A percentile compares a stretch with the other conserved stretches of the same genome.
Conservation (phyloP, 768 basidiomycete species). For the Paxillus rubicundulus region DNA sequence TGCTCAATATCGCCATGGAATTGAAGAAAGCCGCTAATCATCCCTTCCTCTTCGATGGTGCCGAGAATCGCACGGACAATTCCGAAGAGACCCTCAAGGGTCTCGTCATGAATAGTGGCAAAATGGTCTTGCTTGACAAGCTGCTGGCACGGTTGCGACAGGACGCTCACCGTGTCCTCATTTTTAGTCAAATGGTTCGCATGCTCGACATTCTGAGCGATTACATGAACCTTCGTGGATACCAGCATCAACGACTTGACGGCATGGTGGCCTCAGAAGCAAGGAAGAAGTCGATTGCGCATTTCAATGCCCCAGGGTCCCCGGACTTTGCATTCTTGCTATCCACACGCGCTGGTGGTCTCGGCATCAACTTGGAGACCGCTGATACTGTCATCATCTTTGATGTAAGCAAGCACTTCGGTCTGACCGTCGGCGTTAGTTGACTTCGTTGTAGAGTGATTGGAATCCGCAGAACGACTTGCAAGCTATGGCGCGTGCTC, state of each 20-base stretch:
- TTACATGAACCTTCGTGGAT: constrained; percentile 88
- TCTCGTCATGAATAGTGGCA: constrained; percentile 98
- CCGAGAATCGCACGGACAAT: constrained; percentile 62
- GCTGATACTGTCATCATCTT: constrained; percentile 99
- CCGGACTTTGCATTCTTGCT: constrained; percentile 96
- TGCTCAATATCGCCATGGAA: constrained; percentile 99
- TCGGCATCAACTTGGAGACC: constrained; percentile 98
- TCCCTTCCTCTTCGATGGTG: constrained; percentile 96
- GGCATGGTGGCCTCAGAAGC: constrained; percentile 93
- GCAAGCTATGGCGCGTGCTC: constrained; percentile 98
- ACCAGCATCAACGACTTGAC: constrained; percentile 91
- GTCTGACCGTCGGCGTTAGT: neutral
- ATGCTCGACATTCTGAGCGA: constrained; percentile 98
- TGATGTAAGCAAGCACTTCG: constrained; percentile 60
- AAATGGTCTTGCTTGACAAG: constrained; percentile 98
- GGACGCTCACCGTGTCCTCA: constrained; percentile 95
- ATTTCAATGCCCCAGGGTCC: constrained; percentile 92
- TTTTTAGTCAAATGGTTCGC: constrained; percentile 99
- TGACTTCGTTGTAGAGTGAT: constrained; percentile 63
- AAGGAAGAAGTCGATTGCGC: constrained; percentile 93
- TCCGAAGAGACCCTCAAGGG: constrained; percentile 87
- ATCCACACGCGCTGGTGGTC: constrained; percentile 93
- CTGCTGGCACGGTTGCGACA: constrained; percentile 84
- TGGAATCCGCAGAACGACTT: constrained; percentile 99
- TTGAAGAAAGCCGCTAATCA: constrained; percentile 98